These are phyloP conservation scores for Tolypocladium capitatum DNA, from an alignment of 2,329 filamentous ascomycete genomes.

Conservation along the genomic window DNA sequence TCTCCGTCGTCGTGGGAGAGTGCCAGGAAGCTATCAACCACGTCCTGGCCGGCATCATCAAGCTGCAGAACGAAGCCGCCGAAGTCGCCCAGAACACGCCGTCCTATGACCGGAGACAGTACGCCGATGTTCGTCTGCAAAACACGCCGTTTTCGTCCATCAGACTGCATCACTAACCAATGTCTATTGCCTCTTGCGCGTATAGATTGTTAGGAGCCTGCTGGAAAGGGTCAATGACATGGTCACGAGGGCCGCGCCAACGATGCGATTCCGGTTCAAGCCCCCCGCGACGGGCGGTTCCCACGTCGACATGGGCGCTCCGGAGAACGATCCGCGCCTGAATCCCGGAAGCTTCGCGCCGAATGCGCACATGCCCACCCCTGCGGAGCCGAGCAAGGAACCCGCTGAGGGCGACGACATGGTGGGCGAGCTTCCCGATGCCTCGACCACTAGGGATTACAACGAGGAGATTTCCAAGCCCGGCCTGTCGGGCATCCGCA, in stretches of 20 bases:
- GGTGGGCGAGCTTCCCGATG: slow-evolving; percentile 22
- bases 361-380: slow-evolving; percentile 9
- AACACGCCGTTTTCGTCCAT: not conserved
- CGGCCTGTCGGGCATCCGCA: slow-evolving; percentile 31
- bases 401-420: slow-evolving; percentile 17
- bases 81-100: slow-evolving; percentile 74
- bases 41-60: slow-evolving; percentile 65
- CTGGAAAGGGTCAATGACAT: slow-evolving; percentile 65
- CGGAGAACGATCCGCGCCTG: slow-evolving; percentile 29
- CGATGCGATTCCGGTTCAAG: slow-evolving; percentile 74
- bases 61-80: slow-evolving; percentile 70
- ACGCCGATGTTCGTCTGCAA: slow-evolving; percentile 52
- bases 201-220: slow-evolving; percentile 63
- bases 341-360: slow-evolving; percentile 21
- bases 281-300: slow-evolving; percentile 11
- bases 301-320: slow-evolving; percentile 29
- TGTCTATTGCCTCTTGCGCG: not conserved
- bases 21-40: slow-evolving; percentile 70
- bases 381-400: slow-evolving; percentile 5
- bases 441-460: slow-evolving; percentile 33
- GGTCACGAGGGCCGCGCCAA: slow-evolving; percentile 54
- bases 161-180: not conserved
- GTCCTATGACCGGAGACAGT: slow-evolving; percentile 79
- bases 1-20: slow-evolving; percentile 53
- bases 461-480: slow-evolving; percentile 39